Conservation (phyloP, 2,329 filamentous ascomycete genomes). For the Hirsutella rhossiliensis region DNA sequence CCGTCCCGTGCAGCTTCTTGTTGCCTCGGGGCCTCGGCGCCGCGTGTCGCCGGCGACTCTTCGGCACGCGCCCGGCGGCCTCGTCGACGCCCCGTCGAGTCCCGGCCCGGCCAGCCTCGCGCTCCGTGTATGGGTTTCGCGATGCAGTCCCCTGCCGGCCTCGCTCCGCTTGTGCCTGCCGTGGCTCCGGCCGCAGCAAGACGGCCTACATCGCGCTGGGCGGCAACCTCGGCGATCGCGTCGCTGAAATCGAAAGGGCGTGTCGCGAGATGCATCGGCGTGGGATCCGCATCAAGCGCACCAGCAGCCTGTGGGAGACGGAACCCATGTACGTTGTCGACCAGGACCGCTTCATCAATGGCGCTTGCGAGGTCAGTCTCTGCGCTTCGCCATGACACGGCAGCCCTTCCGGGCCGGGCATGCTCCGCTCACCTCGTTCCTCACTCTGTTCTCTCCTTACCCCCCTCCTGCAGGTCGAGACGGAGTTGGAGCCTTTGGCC, state of each 20-base stretch:
- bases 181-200: slow-evolving; percentile 16
- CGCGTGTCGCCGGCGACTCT: neutral
- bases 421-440: neutral
- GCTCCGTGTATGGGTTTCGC: neutral
- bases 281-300: slow-evolving; percentile 63
- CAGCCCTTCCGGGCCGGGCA: neutral
- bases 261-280: slow-evolving; percentile 64
- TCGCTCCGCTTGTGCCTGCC: slow-evolving; percentile 22
- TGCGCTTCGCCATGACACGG: neutral
- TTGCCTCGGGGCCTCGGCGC: too few relatives aligned
- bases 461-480: slow-evolving; percentile 54
- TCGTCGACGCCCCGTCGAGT: neutral
- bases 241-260: slow-evolving; percentile 75
- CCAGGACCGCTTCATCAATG: slow-evolving; percentile 82
- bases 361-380: slow-evolving; percentile 64
- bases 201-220: slow-evolving; percentile 77
- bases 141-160: slow-evolving; percentile 3
- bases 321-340: slow-evolving; percentile 93
- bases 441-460: neutral
- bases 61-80: neutral
- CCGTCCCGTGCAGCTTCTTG: too few relatives aligned
- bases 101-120: neutral
- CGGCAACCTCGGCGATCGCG: slow-evolving; percentile 81
- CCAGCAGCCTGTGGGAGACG: slow-evolving; percentile 88
- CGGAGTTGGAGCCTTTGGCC: slow-evolving; percentile 58